Conservation (phyloP, 805 yeast species). For the Candida saitoana region DNA sequence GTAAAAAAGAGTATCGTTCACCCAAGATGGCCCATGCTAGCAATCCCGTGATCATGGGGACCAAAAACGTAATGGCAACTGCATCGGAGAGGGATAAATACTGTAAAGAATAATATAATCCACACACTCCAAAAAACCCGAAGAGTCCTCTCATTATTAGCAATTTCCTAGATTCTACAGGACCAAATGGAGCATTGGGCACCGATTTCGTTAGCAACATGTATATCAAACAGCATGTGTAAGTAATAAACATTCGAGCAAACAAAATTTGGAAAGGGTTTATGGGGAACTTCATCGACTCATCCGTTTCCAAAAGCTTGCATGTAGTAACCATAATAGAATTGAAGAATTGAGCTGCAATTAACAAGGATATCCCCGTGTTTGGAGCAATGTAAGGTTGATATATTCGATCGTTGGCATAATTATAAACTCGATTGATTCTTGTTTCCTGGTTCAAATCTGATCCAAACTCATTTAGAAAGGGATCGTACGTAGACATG, state of each 20-base stretch:
- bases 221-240: slow-evolving; percentile 51
- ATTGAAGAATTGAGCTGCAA: slow-evolving; percentile 68
- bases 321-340: slow-evolving; percentile 74
- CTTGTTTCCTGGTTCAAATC: not conserved
- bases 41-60: slow-evolving; percentile 73
- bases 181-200: slow-evolving; percentile 68
- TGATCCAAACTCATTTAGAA: not conserved
- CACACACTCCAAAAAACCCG: slow-evolving; percentile 78
- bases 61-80: slow-evolving; percentile 70
- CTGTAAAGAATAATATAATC: slow-evolving; percentile 69
- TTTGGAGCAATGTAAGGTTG: slow-evolving; percentile 25
- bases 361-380: slow-evolving; percentile 54
- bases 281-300: slow-evolving; percentile 54
- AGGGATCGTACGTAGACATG: not conserved
- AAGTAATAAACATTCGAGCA: slow-evolving; percentile 73
- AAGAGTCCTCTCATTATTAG: slow-evolving; percentile 60
- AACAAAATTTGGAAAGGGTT: slow-evolving; percentile 77
- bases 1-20: slow-evolving; percentile 63
- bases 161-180: slow-evolving; percentile 49
- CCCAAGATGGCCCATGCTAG: slow-evolving; percentile 64
- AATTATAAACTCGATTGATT: not conserved
- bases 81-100: slow-evolving; percentile 79
- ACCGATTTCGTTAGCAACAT: slow-evolving; percentile 48
- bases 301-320: slow-evolving; percentile 66
- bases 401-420: not conserved